Conservation (phyloP, 2,329 filamentous ascomycete genomes). For the Xylaria sp. region DNA sequence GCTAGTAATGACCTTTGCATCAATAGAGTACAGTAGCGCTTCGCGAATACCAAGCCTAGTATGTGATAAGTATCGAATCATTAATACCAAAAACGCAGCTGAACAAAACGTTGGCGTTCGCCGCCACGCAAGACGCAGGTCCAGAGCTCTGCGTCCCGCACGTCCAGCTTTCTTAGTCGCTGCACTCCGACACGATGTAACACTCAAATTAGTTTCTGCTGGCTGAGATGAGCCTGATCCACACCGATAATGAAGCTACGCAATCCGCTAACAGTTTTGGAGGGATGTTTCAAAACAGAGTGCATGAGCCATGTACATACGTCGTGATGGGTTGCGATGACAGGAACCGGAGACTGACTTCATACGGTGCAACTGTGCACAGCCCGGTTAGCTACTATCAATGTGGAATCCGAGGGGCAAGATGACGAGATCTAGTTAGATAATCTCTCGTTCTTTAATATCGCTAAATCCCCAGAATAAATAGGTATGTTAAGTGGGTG, state of each 20-base stretch:
- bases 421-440: neutral
- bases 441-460: constrained; percentile 4
- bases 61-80: constrained; percentile 13
- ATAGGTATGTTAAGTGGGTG: neutral
- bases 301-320: neutral
- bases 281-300: neutral
- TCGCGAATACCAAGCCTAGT: constrained; percentile 2
- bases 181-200: constrained; percentile 11
- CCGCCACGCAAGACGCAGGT: constrained; percentile 30
- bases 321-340: neutral
- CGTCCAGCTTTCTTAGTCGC: constrained; percentile 13
- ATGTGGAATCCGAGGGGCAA: constrained; percentile 13
- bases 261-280: constrained; percentile 14
- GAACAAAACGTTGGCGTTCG: constrained; percentile 9
- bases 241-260: constrained; percentile 20
- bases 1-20: constrained; percentile 12
- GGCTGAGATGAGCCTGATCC: constrained; percentile 29
- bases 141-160: constrained; percentile 23
- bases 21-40: constrained; percentile 17
- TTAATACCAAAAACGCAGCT: constrained; percentile 23
- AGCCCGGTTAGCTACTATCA: neutral
- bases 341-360: constrained; percentile 2
- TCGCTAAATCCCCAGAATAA: neutral
- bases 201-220: constrained; percentile 39
- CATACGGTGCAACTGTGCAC: neutral